Evolutionary conservation across 2,329 filamentous ascomycete genomes (phyloP).

Genomic region (Colletotrichum graminicola): DNA sequence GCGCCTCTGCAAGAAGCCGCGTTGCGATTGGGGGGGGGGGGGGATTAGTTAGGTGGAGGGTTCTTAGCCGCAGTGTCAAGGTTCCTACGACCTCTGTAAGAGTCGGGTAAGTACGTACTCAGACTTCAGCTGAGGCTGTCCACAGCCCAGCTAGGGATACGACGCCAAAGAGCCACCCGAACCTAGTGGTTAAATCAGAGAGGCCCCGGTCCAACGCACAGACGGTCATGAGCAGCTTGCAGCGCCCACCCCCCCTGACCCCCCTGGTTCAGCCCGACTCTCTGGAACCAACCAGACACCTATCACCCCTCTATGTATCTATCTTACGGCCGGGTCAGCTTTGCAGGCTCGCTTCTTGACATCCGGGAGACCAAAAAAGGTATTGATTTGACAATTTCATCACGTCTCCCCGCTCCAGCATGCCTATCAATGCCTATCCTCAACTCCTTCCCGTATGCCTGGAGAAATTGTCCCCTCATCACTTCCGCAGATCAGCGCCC

Average conservation of each 20-base stretch:
- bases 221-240: slow-evolving; percentile 34
- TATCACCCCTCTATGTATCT: slow-evolving; percentile 22
- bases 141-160: slow-evolving; percentile 31
- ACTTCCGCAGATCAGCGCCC: not conserved
- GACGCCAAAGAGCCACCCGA: slow-evolving; percentile 4
- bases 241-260: slow-evolving; percentile 34
- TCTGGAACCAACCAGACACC: slow-evolving; percentile 36
- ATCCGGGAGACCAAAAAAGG: not conserved
- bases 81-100: slow-evolving; percentile 19
- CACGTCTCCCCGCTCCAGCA: not conserved
- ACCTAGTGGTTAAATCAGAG: slow-evolving; percentile 15
- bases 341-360: slow-evolving; percentile 12
- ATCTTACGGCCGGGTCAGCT: slow-evolving; percentile 32
- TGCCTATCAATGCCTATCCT: not conserved
- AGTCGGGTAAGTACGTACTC: slow-evolving; percentile 25
- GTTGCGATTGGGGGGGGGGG: too few species aligned
- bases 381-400: not conserved
- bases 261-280: slow-evolving; percentile 35
- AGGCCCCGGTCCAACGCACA: slow-evolving; percentile 16
- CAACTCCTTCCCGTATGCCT: not conserved
- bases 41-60: not conserved
- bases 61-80: slow-evolving; percentile 16
- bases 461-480: not conserved
- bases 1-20: not conserved
- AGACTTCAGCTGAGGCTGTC: slow-evolving; percentile 34